Evolutionary conservation across 495 filamentous ascomycete species (phyloP), one percentile per base, ranked within the genome.

Genomic region (Ramalina intermedia): DNA sequence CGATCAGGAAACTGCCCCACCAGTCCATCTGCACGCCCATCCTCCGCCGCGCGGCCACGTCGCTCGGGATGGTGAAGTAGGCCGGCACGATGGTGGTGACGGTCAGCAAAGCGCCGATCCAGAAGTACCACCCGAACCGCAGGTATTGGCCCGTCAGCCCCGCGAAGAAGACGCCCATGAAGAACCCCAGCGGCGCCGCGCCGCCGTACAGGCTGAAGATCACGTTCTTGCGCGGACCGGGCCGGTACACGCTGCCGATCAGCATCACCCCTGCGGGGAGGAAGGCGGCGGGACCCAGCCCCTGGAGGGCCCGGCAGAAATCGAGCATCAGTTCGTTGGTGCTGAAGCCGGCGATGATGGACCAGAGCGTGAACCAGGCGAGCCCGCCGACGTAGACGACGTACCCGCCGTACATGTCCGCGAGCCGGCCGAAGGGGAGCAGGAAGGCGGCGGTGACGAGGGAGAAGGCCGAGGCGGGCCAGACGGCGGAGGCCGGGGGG

Each of bases 191-290:
- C 0, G 81, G 79, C 0, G 86, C 85, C 52, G 78, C 79, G 0
- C 81, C 83, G 1, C 87, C 84, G 61, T 90, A 93, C 0, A 91
- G 62, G 39, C 79, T 78, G 60, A 93, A 94, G 0, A 91, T 76
- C 13, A 91, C 53, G 56, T 94, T 94, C 66, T 94, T 94, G 11
- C 87, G 69, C 6, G 85, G 85, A 0, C 87, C 87, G 0, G 87
- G 87, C 6, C 87, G 73, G 58, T 94, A 94, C 2, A 77, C 77
- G 57, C 79, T 83, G 2, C 85, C 85, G 12, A 94, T 63, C 13
- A 94, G 73, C 72, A 86, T 85, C 12, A 94, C 71, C 12, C 83
- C 75, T 3, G 82, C 79, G 3, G 87, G 86, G 18, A 91, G 64
- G 43, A 84, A 87, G 0, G 85, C 84, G 14, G 84, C 82, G 0